A percentile compares a stretch with the other conserved stretches of the same genome.
Evolutionary conservation across 345 rosid genomes (phyloP).

Genomic region (Carallia pectinifolia): DNA sequence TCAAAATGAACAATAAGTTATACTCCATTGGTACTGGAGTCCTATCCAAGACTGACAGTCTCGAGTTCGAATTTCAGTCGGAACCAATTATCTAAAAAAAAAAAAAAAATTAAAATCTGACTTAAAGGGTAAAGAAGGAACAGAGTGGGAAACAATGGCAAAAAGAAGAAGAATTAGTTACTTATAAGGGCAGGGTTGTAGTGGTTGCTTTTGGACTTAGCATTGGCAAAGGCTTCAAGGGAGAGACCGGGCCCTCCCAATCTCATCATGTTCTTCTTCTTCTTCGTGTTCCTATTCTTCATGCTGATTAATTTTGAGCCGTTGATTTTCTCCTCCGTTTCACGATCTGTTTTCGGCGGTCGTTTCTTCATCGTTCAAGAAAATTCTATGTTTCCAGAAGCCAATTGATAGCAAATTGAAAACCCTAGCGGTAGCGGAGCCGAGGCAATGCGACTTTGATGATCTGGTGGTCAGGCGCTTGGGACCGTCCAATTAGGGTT

Average conservation of each 20-base stretch:
- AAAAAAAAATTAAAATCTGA: too few relatives aligned
- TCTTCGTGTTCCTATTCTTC: slow-evolving; percentile 18
- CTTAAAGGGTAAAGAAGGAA: too few relatives aligned
- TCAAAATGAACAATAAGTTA: too few relatives aligned
- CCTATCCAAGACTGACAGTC: too few relatives aligned
- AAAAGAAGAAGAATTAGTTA: slow-evolving; percentile 7
- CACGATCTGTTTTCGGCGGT: not conserved
- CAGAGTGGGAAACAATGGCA: too few relatives aligned
- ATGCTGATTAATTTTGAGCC: slow-evolving; percentile 21
- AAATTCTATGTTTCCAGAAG: not conserved
- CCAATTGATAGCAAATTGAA: not conserved
- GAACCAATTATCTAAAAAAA: too few relatives aligned
- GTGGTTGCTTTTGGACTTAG: slow-evolving; percentile 44
- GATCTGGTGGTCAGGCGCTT: too few relatives aligned
- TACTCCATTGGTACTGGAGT: too few relatives aligned
- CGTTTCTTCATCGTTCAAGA: slow-evolving; percentile 40
- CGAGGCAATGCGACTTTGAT: too few relatives aligned
- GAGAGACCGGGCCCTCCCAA: slow-evolving; percentile 82
- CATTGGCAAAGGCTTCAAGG: slow-evolving; percentile 71
- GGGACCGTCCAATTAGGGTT: too few relatives aligned
- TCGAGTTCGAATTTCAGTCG: too few relatives aligned
- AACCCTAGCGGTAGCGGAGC: not conserved
- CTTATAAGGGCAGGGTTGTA: slow-evolving; percentile 73
- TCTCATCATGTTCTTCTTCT: slow-evolving; percentile 61
- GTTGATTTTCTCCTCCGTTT: slow-evolving; percentile 5